Conservation (phyloP, 2,329 filamentous ascomycete species). For the Kalaharituber pfeilii region DNA sequence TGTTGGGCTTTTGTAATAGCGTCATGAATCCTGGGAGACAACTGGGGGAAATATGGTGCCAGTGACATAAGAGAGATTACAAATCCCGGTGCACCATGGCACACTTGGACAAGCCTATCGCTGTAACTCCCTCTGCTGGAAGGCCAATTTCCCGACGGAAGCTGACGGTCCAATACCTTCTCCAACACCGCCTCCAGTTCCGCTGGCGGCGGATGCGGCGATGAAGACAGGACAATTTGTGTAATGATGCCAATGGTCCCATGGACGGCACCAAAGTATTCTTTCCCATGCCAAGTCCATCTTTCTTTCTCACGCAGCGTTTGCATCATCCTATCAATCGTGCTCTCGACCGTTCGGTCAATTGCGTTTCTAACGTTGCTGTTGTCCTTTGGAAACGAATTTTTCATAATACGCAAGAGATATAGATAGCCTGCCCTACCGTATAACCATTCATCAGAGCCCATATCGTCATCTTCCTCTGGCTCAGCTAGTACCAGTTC, state of each 20-base stretch:
- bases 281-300: conserved; percentile 35
- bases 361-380: not conserved
- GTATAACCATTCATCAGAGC: conserved; percentile 43
- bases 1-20: not conserved
- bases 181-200: not conserved
- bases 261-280: conserved; percentile 50
- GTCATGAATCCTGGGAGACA: not conserved
- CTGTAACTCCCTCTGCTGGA: not conserved
- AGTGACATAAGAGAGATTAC: not conserved
- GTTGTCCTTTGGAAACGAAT: conserved; percentile 21
- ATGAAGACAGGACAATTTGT: conserved; percentile 39
- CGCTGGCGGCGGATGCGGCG: not conserved
- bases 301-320: conserved; percentile 24
- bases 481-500: not conserved
- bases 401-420: conserved; percentile 45
- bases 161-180: not conserved
- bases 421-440: conserved; percentile 53
- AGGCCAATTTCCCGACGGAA: not conserved
- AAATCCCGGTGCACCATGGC: not conserved
- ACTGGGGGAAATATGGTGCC: not conserved
- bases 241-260: conserved; percentile 53
- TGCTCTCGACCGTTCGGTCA: not conserved
- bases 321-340: not conserved
- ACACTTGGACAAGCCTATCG: not conserved
- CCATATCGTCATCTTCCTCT: not conserved